phyloP scores from a whole-genome alignment of 1,139 yeast species.

The Yamadazyma membranifaciens region DNA sequence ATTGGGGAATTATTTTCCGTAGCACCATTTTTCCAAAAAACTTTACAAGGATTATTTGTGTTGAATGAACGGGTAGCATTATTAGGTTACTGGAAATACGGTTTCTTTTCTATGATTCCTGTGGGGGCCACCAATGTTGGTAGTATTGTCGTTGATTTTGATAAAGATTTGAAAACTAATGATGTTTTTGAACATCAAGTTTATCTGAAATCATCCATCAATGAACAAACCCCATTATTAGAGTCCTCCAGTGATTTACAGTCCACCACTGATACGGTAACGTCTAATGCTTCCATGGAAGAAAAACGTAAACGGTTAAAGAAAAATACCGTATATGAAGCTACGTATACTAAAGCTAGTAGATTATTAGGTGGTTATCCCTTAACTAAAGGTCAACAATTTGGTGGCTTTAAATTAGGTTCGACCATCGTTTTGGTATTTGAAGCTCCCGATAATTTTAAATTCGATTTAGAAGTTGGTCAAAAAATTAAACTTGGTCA shows the following conservation, averaged over 20 bases:
- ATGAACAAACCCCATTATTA: conserved; percentile 38
- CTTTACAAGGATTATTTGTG: conserved; percentile 83
- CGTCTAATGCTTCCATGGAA: not conserved
- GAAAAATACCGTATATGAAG: conserved; percentile 89
- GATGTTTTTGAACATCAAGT: conserved; percentile 59
- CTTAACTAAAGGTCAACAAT: conserved; percentile 85
- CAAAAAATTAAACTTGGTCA: conserved; percentile 86
- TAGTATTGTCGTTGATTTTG: conserved; percentile 87
- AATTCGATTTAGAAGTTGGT: conserved; percentile 68
- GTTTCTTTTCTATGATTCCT: conserved; percentile 97
- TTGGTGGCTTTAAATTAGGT: conserved; percentile 97
- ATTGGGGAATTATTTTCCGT: conserved; percentile 95
- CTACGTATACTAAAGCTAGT: conserved; percentile 83
- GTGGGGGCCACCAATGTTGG: conserved; percentile 99
- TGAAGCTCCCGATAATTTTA: conserved; percentile 85
- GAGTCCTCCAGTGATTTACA: not conserved
- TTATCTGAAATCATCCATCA: conserved; percentile 25
- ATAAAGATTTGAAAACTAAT: conserved; percentile 86
- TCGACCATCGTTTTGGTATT: conserved; percentile 94
- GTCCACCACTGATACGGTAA: conserved; percentile 14
- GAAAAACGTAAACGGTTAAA: conserved; percentile 38
- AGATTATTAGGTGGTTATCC: conserved; percentile 85
- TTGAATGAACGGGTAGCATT: conserved; percentile 94
- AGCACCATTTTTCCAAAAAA: conserved; percentile 92
- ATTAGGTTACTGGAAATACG: conserved; percentile 94